phyloP scores from a whole-genome alignment of 768 basidiomycete species.

The Naganishia friedmannii region DNA sequence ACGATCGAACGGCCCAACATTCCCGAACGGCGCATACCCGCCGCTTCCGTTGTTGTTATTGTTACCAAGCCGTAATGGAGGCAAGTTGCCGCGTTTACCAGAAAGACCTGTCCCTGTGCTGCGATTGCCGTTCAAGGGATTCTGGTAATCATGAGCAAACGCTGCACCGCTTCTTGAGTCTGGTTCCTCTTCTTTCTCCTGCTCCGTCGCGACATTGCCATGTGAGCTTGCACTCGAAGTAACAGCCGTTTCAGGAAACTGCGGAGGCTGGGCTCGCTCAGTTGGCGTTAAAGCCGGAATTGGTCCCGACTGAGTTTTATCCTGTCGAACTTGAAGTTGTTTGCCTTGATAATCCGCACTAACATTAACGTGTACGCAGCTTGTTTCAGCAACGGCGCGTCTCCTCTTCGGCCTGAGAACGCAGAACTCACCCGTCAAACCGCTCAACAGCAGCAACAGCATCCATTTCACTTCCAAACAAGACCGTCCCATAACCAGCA shows the following conservation, averaged over 20 bases:
- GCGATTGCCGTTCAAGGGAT: not conserved
- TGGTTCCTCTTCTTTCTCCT: not conserved
- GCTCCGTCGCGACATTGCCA: not conserved
- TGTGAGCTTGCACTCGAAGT: not conserved
- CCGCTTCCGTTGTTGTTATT: not conserved
- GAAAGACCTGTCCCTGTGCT: not conserved
- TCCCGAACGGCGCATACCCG: constrained; percentile 1
- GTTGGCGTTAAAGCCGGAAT: constrained; percentile 1
- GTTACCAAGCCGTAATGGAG: constrained; percentile 6
- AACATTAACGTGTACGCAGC: not conserved
- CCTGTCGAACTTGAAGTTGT: constrained; percentile 8
- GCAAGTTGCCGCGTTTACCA: not conserved
- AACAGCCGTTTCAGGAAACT: constrained; percentile 14
- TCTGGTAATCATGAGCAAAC: not conserved
- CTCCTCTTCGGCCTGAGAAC: not conserved
- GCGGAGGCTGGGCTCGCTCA: not conserved
- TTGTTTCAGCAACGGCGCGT: constrained; percentile 55
- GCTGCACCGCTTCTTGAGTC: not conserved
- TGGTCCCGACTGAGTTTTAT: constrained; percentile 22
- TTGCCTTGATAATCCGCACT: constrained; percentile 25
- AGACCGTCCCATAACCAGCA: constrained; percentile 87
- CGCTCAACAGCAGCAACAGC: constrained; percentile 77
- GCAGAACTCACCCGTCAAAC: constrained; percentile 76
- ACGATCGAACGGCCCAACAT: not conserved
- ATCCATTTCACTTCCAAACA: constrained; percentile 76